phyloP scores from a whole-genome alignment of 352 stramenopile species.

The Phytophthora pinifolia region DNA sequence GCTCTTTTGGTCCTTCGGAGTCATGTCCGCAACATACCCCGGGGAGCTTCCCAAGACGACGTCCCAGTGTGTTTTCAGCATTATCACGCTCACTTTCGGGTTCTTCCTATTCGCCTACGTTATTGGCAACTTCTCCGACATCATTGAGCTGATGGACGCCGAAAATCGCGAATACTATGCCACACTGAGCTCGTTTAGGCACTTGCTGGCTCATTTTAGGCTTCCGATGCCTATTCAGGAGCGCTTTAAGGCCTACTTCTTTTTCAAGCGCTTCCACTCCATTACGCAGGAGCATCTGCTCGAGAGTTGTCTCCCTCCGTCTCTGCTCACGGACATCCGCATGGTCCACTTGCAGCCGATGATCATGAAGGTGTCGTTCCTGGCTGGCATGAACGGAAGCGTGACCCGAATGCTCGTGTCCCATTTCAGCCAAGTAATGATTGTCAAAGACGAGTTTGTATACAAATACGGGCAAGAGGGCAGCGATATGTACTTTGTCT shows the following conservation, averaged over 20 bases:
- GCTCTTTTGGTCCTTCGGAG: conserved; percentile 66
- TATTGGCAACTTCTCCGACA: conserved; percentile 70
- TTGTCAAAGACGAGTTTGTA: conserved; percentile 65
- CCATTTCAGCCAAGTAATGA: conserved; percentile 64
- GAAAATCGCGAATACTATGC: conserved; percentile 69
- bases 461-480: conserved; percentile 64
- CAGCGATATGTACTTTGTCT: conserved; percentile 80
- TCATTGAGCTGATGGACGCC: conserved; percentile 66
- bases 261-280: conserved; percentile 71
- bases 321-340: conserved; percentile 65
- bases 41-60: conserved; percentile 54
- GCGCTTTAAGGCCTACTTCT: conserved; percentile 66
- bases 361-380: conserved; percentile 68
- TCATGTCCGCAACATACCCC: conserved; percentile 62
- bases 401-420: conserved; percentile 71
- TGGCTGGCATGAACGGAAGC: conserved; percentile 50
- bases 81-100: conserved; percentile 57
- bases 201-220: conserved; percentile 57
- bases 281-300: conserved; percentile 74
- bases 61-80: conserved; percentile 51
- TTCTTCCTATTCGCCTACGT: conserved; percentile 81
- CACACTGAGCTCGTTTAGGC: conserved; percentile 50
- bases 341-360: conserved; percentile 70
- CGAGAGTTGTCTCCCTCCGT: conserved; percentile 62
- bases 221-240: conserved; percentile 43